A percentile compares a stretch with the other conserved stretches of the same genome.
Conservation (phyloP, 495 filamentous ascomycete species). For the Annulohypoxylon maeteangense region DNA sequence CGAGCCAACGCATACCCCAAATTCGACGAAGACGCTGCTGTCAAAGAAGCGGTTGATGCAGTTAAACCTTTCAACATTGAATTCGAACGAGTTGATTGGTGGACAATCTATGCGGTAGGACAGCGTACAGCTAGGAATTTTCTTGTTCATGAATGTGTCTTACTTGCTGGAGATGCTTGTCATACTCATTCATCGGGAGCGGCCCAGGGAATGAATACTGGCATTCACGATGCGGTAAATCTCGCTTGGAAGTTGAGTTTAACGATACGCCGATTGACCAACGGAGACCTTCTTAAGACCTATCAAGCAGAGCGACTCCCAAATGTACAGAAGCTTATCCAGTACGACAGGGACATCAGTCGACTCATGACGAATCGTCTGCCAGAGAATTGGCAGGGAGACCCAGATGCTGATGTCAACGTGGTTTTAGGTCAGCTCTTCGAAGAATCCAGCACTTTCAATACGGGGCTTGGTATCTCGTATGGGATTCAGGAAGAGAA, state of each 20-base stretch:
- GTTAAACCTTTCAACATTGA: slow-evolving; percentile 56
- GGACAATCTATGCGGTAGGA: slow-evolving; percentile 66
- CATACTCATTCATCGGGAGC: slow-evolving; percentile 68
- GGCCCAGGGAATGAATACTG: slow-evolving; percentile 71
- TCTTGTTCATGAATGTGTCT: slow-evolving; percentile 53
- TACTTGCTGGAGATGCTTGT: slow-evolving; percentile 68
- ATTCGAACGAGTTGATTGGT: slow-evolving; percentile 56
- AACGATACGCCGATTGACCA: slow-evolving; percentile 44
- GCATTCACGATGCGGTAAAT: slow-evolving; percentile 68
- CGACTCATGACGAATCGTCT: slow-evolving; percentile 49
- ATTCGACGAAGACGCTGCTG: slow-evolving; percentile 47
- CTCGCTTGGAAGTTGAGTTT: slow-evolving; percentile 66
- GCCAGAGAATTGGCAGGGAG: slow-evolving; percentile 55
- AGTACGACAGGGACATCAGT: slow-evolving; percentile 52
- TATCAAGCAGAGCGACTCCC: slow-evolving; percentile 54
- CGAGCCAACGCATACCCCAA: slow-evolving; percentile 54
- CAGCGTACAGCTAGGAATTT: slow-evolving; percentile 63
- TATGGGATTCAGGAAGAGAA: slow-evolving; percentile 48
- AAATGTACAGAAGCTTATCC: slow-evolving; percentile 50
- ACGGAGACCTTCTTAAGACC: slow-evolving; percentile 46
- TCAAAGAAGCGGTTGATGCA: slow-evolving; percentile 46
- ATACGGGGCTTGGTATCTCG: slow-evolving; percentile 56
- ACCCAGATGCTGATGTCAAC: slow-evolving; percentile 56
- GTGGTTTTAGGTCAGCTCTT: slow-evolving; percentile 55
- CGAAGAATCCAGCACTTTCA: slow-evolving; percentile 56